phyloP scores from a whole-genome alignment of 768 basidiomycete genomes.

The Cystobasidiopsis lactophilus region DNA sequence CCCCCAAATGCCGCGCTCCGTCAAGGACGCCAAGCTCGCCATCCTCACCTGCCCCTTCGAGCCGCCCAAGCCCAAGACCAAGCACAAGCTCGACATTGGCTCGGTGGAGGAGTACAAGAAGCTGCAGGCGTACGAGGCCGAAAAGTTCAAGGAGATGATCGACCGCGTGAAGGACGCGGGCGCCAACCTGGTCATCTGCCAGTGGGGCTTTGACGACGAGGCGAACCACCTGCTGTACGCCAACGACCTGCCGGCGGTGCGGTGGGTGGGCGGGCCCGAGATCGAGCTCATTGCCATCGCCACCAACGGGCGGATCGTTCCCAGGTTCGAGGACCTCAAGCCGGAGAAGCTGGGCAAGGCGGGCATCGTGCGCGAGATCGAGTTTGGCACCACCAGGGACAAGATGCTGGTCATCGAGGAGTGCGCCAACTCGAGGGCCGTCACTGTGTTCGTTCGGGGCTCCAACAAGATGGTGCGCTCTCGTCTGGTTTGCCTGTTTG shows the following conservation, averaged over 20 bases:
- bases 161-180: conserved; percentile 85
- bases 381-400: conserved; percentile 93
- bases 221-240: conserved; percentile 96
- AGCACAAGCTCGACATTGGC: conserved; percentile 95
- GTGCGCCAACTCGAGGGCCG: conserved; percentile 86
- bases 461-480: conserved; percentile 85
- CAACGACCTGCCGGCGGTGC: conserved; percentile 85
- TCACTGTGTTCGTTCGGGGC: conserved; percentile 90
- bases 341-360: conserved; percentile 77
- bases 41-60: conserved; percentile 98
- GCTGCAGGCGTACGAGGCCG: conserved; percentile 78
- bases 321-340: conserved; percentile 87
- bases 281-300: conserved; percentile 99
- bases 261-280: conserved; percentile 98
- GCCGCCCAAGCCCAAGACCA: conserved; percentile 95
- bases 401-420: conserved; percentile 99
- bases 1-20: conserved; percentile 79
- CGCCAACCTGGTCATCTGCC: conserved; percentile 95
- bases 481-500: not conserved
- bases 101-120: conserved; percentile 92
- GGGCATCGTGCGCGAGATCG: conserved; percentile 76
- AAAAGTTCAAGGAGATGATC: conserved; percentile 95
- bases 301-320: conserved; percentile 92
- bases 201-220: conserved; percentile 99
- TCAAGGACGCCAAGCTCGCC: conserved; percentile 74